Base-by-base conservation (phyloP, 2,329 filamentous ascomycete species). In the Xylariaceae sp. region DNA sequence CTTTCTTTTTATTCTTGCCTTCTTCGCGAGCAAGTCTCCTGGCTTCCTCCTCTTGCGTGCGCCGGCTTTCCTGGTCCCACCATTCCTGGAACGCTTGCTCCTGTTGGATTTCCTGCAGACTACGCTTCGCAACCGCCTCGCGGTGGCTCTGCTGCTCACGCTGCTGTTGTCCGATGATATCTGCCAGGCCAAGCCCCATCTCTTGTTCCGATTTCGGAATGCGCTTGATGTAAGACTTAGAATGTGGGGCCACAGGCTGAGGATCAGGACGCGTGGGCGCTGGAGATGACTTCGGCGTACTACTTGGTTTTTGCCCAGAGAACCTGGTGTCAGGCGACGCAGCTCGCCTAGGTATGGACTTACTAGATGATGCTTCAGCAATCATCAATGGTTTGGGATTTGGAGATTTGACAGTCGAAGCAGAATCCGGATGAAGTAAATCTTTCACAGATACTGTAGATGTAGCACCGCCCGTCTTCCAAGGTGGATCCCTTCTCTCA, bases 11-110 rank as follows among this genome's bases (percentile, higher is more conserved):
- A 63, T 51, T 67, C 63, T 70, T 72, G 50, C 70, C 77, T 61
- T 80, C 75, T 37, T 74, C 72, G 53, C 71, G 72, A 27, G 67
- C 67, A 20, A 70, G 66, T 43, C 74, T 70, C 37, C 73, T 67
- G 3, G 78, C 77, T 57, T 83, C 81, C 56, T 85, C 84, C 61
- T 87, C 83, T 59, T 87, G 86, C 30, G 88, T 83, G 23, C 89
- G 80, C 55, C 81, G 81, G 64, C 87, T 91, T 71, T 96, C 92
- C 58, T 89, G 86, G 61, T 95, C 91, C 92, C 92, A 96, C 92
- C 92, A 96, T 69, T 95, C 87, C 69, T 97, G 91, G 69, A 99
- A 99, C 45, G 91, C 91, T 68, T 99, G 94, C 72, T 99, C 94
- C 61, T 94, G 86, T 70, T 99, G 94, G 54, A 99, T 99, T 59